Percentiles rank a stretch among this genome's conserved stretches.
phyloP scores from a whole-genome alignment of 441 rosid genomes.

The California macrophylla region DNA sequence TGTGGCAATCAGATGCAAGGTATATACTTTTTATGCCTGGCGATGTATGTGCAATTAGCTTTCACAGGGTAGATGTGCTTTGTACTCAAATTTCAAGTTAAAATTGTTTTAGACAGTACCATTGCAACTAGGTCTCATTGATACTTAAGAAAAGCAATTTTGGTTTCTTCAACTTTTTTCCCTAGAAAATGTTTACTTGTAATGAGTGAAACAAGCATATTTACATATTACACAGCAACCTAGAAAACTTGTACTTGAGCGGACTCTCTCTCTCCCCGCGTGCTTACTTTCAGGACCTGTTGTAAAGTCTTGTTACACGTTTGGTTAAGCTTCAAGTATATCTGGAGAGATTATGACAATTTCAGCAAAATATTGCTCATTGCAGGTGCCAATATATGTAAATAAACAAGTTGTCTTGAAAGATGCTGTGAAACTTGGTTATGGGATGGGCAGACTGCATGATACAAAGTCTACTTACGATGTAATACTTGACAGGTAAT shows the following conservation, averaged over 20 bases:
- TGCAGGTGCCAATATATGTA: slow-evolving; percentile 81
- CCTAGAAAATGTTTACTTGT: neutral
- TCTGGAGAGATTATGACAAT: slow-evolving; percentile 7
- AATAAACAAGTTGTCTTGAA: slow-evolving; percentile 59
- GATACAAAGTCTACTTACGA: slow-evolving; percentile 49
- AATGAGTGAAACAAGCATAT: neutral
- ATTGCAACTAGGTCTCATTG: neutral
- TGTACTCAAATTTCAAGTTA: neutral
- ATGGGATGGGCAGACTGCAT: slow-evolving; percentile 44
- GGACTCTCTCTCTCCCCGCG: neutral
- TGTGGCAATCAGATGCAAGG: slow-evolving; percentile 76
- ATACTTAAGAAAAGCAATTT: neutral
- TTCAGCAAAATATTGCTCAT: slow-evolving; percentile 13
- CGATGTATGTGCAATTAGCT: neutral
- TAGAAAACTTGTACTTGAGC: neutral
- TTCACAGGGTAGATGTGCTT: neutral
- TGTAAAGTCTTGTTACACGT: neutral
- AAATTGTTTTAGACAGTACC: neutral
- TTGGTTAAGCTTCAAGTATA: slow-evolving; percentile 1
- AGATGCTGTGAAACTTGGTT: slow-evolving; percentile 67
- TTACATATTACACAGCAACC: neutral
- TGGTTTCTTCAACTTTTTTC: slow-evolving; percentile 6
- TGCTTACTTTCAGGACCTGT: neutral
- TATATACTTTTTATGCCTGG: slow-evolving; percentile 16
- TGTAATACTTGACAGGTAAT: slow-evolving; percentile 72